A percentile compares a stretch with the other conserved stretches of the same genome.
Conservation (phyloP, 495 filamentous ascomycete genomes). For the Neurospora sublineolata region DNA sequence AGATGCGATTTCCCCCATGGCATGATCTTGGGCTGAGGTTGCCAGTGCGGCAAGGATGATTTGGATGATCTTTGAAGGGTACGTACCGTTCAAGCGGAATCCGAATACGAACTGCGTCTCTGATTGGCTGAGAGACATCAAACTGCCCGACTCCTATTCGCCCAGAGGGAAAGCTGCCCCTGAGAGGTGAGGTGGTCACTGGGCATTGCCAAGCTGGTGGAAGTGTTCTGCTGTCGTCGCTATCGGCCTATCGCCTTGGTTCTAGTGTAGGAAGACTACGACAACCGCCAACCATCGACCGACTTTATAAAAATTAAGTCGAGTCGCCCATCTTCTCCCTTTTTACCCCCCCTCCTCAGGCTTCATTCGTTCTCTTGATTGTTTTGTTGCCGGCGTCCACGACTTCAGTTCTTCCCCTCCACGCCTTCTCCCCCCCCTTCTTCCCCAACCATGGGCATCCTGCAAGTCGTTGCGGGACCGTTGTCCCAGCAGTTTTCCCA, state of each 20-base stretch:
- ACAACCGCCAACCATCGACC: slow-evolving; percentile 1
- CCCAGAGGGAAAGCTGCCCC: not conserved
- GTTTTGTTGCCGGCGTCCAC: not conserved
- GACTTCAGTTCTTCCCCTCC: not conserved
- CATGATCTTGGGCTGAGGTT: slow-evolving; percentile 9
- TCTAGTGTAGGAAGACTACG: not conserved
- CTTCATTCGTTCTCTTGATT: not conserved
- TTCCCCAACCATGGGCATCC: slow-evolving; percentile 34
- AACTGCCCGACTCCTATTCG: not conserved
- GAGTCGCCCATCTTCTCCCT: not conserved
- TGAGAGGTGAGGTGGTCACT: not conserved
- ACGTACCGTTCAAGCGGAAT: slow-evolving; percentile 10
- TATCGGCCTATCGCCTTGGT: not conserved
- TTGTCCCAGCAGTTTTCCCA: slow-evolving; percentile 30
- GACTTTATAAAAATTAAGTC: not conserved
- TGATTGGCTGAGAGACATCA: slow-evolving; percentile 14
- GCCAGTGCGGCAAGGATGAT: not conserved
- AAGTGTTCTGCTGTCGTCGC: not conserved
- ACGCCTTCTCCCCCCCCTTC: not conserved
- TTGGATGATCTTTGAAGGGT: not conserved
- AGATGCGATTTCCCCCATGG: slow-evolving; percentile 3
- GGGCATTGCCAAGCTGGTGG: not conserved
- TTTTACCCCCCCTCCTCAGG: not conserved
- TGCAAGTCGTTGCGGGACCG: slow-evolving; percentile 36
- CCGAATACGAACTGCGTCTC: slow-evolving; percentile 19